Base-by-base conservation (phyloP, 257 asterid genomes). In the Paulownia fortunei region DNA sequence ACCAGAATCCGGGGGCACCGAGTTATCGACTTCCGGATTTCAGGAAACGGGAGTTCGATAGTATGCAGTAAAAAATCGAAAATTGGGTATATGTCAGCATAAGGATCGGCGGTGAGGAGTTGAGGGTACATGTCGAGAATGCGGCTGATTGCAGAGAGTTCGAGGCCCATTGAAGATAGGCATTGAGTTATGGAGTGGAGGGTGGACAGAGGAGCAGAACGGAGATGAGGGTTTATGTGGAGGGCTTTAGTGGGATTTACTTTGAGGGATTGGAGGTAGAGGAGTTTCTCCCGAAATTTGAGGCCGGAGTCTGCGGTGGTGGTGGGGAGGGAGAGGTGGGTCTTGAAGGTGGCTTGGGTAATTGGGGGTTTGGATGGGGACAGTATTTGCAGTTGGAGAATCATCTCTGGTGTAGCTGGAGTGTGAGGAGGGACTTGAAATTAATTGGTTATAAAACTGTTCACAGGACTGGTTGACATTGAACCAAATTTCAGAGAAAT, bases 71-170 rank as follows among this genome's bases (percentile, higher is more conserved):
- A 39, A 46, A 94, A 92, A 79, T 89, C 97, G 62, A 92, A 69
- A 37, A 91, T 70, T 0, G 97, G 97, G 72, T 94, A 91, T 6
- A 94, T 72, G 70, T 94, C 90, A 3, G 49, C 5, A 69, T 87
- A 76, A 0, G 97, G 97, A 81, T 92, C 97, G 46, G 88, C 82
- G 37, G 98, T 89, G 69, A 92, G 89, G 67, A 94, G 92, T 62
- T 82, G 79, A 0, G 97, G 98, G 86, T 80, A 79, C 98, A 92
- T 94, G 81, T 94, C 97, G 56, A 94, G 90, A 36, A 92, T 87
- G 11, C 97, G 92, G 68, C 94, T 90, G 59, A 79, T 60, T 78
- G 92, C 86, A 21, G 97, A 55, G 71, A 51, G 77, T 3, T 88
- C 89, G 72, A 94, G 83, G 41, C 94, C 97, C 91, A 89, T 92